phyloP scores from a whole-genome alignment of 2,329 filamentous ascomycete genomes.

The Lachnellula occidentalis region DNA sequence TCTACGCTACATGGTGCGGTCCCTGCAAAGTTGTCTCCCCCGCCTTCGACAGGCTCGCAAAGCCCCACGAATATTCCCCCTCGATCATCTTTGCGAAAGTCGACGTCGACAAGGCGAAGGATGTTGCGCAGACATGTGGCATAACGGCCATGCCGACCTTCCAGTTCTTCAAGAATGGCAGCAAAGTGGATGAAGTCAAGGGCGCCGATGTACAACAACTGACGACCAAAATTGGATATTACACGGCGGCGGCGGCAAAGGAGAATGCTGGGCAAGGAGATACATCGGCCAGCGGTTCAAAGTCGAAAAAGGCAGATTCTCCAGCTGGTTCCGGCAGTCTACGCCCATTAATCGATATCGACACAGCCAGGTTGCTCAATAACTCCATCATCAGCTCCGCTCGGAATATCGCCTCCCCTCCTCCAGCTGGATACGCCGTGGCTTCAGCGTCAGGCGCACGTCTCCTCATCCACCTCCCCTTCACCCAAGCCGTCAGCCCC shows the following conservation, averaged over 20 bases:
- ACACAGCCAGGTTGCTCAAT: constrained; percentile 17
- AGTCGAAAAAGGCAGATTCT: not conserved
- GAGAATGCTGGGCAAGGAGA: constrained; percentile 3
- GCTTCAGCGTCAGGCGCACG: constrained; percentile 18
- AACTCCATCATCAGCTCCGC: constrained; percentile 23
- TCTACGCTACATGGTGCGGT: constrained; percentile 90
- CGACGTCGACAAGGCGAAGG: constrained; percentile 76
- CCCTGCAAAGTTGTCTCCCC: constrained; percentile 90
- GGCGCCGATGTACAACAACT: constrained; percentile 77
- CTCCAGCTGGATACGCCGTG: constrained; percentile 25
- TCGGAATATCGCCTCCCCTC: constrained; percentile 24
- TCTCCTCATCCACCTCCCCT: constrained; percentile 23
- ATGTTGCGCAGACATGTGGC: constrained; percentile 68
- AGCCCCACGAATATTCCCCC: constrained; percentile 69
- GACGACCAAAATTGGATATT: constrained; percentile 36
- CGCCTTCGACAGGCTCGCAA: constrained; percentile 74
- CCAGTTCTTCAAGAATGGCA: constrained; percentile 74
- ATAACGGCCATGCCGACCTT: constrained; percentile 92
- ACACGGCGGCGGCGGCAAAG: constrained; percentile 20
- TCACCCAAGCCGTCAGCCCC: constrained; percentile 22
- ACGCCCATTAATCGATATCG: constrained; percentile 23
- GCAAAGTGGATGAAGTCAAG: constrained; percentile 66
- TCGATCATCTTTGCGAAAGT: constrained; percentile 85
- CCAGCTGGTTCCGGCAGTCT: constrained; percentile 17
- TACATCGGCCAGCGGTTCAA: constrained; percentile 3